A percentile compares a stretch with the other conserved stretches of the same genome.
Conservation (phyloP, 306 rosid species). For the Trifolium dubium region DNA sequence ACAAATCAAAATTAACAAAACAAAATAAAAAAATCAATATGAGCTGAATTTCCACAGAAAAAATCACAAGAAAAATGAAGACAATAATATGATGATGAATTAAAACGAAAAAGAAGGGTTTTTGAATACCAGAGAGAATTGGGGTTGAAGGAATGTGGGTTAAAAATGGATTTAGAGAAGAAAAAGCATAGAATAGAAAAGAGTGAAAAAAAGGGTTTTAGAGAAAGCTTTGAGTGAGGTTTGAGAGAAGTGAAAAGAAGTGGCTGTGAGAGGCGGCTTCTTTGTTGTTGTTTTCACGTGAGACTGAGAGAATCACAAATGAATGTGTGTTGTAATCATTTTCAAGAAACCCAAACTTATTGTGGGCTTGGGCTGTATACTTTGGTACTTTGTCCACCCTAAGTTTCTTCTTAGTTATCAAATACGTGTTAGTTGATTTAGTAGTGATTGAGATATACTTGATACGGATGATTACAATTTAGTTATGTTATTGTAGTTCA, state of each 20-base stretch:
- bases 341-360: background rate
- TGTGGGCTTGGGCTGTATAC: slow-evolving; percentile 5
- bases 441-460: no score
- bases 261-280: slow-evolving; percentile 38
- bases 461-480: no score
- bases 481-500: no score
- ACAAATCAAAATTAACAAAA: background rate
- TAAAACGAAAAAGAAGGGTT: background rate
- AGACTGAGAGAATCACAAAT: background rate
- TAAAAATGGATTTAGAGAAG: slow-evolving; percentile 9
- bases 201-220: slow-evolving; percentile 24
- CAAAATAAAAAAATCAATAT: no score
- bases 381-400: no score
- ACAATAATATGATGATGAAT: background rate
- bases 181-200: slow-evolving; percentile 28
- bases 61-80: background rate
- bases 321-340: background rate
- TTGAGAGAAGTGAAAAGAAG: slow-evolving; percentile 19
- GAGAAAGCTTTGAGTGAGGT: background rate
- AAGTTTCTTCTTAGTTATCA: no score
- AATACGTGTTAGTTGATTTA: no score
- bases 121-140: background rate
- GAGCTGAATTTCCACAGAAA: background rate
- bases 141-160: slow-evolving; percentile 2
- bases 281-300: slow-evolving; percentile 19